Evolutionary conservation across 305 asterid species (phyloP), one percentile per base, ranked within the genome.

Genomic region (Fraxinus paxiana): DNA sequence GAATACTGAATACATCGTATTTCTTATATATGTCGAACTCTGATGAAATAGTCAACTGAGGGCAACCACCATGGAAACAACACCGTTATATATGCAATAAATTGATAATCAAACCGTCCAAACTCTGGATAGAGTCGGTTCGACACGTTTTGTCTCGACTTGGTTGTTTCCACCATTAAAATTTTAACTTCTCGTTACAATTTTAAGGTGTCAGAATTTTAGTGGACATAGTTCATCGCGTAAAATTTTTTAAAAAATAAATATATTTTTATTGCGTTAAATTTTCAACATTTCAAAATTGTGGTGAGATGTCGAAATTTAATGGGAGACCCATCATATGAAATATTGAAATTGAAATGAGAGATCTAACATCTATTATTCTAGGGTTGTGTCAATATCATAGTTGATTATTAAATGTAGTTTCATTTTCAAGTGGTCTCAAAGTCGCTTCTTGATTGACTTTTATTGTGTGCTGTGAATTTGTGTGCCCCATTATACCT

Each of bases 31-130:
- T 56, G 28, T 18, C 28, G 5, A 56, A 56, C 33, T 22, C 0
- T 63, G 5, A 63, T 4, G 71, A 63, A 22, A 28, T 54, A 73
- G 79, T 83, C 83, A 79, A 83, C 81, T 20, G 51, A 82, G 6
- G 70, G 33, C 71, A 61, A 61, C 71, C 15, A 61, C 71, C 33
- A 61, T 61, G 33, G 5, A 61, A 61, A 22, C 15, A 54, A 54
- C 24, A 17, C 26, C 20, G 24, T 54, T 15, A 22, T 20, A 59
- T 20, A 18, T 59, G 31, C 33, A 54, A 54, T 54, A 17, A 54
- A 6, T 54, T 5, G 10, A 54, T 54, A 1, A 17, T 54, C 26
- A 54, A 54, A 54, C 65, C 65, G 26, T 51, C 65, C 65, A 54
- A 54, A 54, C 26, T 54, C 0, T 5, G 26, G 65, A 54, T 54